Evolutionary conservation across 106 monocot genomes (phyloP), one percentile per base, ranked within the genome.

Genomic region (Agapanthus africanus): DNA sequence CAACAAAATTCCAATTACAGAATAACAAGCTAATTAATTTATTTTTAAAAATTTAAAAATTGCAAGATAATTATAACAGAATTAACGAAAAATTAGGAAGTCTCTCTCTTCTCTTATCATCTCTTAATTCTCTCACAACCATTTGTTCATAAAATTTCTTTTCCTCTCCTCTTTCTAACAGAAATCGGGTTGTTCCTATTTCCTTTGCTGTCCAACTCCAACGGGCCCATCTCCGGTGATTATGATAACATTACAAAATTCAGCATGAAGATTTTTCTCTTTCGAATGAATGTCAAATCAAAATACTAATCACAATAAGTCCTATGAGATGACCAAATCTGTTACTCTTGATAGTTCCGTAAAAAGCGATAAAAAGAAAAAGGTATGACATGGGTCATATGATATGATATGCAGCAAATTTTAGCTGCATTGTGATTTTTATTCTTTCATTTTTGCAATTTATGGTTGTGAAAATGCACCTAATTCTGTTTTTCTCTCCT

Each of bases 291-390:
- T 89, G 85, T 79, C 81, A 70, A 80, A 59, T 47, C 50, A 63
- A 27, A 57, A 66, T 34, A 35, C 27, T 4, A 40, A 52, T 40
- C 36, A 74, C 28, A 40, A 56, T 15, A 44, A 2, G 30, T 65
- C 73, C 21, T 30, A 8, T 31, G 76, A 77, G 10, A 89, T 85
- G 78, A 85, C 82, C 15, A 82, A 80, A 67, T 59, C 79, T 7
- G 57, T 51, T 11, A 70, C 68, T 4, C 50, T 35, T 23, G 85
- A 79, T 1, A 73, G 65, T 37, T 90, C 85, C 25, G 16, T 75
- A 33, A 85, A 85, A 70, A 70, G 67, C 59, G 89, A 80, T 40
- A 85, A 82, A 59, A 85, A 85, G 71, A 89, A 85, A 31, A 90
- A 80, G 85, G 85, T 85, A 69, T 35, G 46, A 30, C 40, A 65